Base-by-base conservation (phyloP, 345 rosid genomes). In the Eucalyptus albens region DNA sequence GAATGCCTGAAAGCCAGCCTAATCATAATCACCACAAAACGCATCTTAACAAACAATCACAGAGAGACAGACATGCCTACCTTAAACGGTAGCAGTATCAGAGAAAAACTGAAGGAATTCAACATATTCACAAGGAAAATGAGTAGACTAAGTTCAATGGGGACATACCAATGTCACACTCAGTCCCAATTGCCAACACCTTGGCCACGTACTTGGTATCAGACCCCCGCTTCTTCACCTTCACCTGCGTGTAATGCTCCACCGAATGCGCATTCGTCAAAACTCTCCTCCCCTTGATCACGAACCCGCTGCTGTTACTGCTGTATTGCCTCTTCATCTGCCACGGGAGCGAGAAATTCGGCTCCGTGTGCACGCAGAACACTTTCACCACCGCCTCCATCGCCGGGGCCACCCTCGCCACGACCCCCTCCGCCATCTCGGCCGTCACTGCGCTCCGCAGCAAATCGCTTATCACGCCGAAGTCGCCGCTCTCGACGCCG, bases 381-480 rank as follows among this genome's bases (percentile, higher is more conserved):
- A 97, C 97, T 88, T 97, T 97, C 55, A 97, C 99, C 21, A 96
- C 99, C 37, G 99, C 95, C 37, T 97, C 97, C 99, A 97, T 97
- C 11, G 96, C 92, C 29, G 97, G 97, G 13, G 93, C 94, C 60
- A 92, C 98, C 89, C 95, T 96, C 67, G 90, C 94, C 22, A 92
- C 96, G 56, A 44, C 29, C 62, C 11, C 82, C 44, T 17, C 82
- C 24, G 26, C 82, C 82, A 72, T 72, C 44, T 72, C 87, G 49
- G 80, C 87, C 40, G 55, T 45, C 82, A 7, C 55, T 11, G 53
- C 77, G 53, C 15, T 21, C 53, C 29, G 15, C 44, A 88, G 42
- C 27, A 62, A 88, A 53, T 82, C 89, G 50, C 89, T 26, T 8
- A 44, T 51, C 50, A n/a, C n/a, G 12, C 87, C 89, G 31, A 49